Base-by-base conservation (phyloP, 106 monocot genomes). In the Dioscorea alata region DNA sequence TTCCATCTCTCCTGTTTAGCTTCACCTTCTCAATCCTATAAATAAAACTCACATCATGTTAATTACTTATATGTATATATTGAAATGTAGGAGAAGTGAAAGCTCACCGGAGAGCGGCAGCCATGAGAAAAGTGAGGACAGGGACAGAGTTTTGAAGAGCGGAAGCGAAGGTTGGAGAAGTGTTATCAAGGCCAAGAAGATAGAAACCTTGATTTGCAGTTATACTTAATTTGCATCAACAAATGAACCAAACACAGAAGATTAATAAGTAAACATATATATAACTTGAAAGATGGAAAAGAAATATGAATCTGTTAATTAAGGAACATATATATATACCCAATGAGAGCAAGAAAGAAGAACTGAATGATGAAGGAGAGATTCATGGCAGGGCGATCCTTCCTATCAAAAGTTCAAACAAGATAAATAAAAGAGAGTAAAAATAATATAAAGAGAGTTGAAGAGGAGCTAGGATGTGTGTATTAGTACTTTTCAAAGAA, bases 121-220 rank as follows among this genome's bases (percentile, higher is more conserved):
- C 93, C 89, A 94, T 84, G 61, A 67, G 76, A 71, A 94, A 94
- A 66, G 93, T 94, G 78, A 94, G 84, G 67, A 86, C 93, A 10
- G 93, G 89, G 9, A 87, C 84, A 17, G 93, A 86, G 81, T 94
- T 94, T 57, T 94, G 89, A 22, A 94, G 89, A 18, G 93, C 89
- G n/a, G 93, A 94, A 50, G 89, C 93, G 70, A 90, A 94, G 60
- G 89, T 89, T 0, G 89, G 93, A 1, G 89, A 89, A 4, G 88
- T 80, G 79, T 93, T 89, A 65, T 89, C 89, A n/a, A 93, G 72
- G 25, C 89, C 93, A 12, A 94, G 77, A 4, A 94, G 75, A 70
- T 94, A 94, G 75, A 89, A 89, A 4, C 93, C 89, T 65, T 94
- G 93, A 74, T 94, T 94, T 15, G 89, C 84, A 19, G 89, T 90